A percentile compares a stretch with the other conserved stretches of the same genome.
Evolutionary conservation across 169 alveolate species (phyloP).

Genomic region (Plasmodium sp.): DNA sequence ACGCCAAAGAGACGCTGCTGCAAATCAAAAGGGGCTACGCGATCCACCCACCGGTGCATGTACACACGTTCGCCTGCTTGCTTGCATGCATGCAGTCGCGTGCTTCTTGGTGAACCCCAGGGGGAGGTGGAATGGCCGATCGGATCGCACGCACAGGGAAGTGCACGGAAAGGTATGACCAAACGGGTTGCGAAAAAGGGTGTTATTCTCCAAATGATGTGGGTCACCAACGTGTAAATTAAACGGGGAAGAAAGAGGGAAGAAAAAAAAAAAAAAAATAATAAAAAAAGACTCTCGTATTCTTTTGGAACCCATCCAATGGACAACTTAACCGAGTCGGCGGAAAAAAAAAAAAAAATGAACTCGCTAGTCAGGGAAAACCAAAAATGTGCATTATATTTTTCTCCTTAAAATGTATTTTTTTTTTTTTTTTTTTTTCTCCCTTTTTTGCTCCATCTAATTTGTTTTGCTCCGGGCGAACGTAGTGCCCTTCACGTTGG

Average conservation of each 20-base stretch:
- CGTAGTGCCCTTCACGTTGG: background rate
- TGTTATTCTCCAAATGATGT: background rate
- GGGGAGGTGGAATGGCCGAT: background rate
- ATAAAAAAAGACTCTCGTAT: background rate
- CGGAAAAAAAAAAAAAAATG: background rate
- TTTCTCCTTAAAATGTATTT: background rate
- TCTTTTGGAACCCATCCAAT: background rate
- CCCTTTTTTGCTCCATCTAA: background rate
- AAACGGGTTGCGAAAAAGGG: background rate
- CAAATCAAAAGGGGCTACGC: background rate
- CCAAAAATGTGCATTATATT: background rate
- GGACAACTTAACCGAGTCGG: background rate
- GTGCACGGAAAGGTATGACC: background rate
- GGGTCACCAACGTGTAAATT: background rate
- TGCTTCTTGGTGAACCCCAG: background rate
- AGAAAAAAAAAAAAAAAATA: background rate
- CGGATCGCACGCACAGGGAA: background rate
- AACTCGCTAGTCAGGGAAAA: background rate
- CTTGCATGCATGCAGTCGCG: background rate
- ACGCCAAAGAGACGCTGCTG: background rate
- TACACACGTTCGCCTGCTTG: background rate
- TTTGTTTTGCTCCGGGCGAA: background rate
- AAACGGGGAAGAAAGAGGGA: background rate
- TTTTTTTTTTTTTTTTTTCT: too few species aligned
- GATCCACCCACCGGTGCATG: background rate